Percentiles rank a stretch among this genome's conserved stretches.
Evolutionary conservation across 2,329 filamentous ascomycete species (phyloP).

Genomic region (Trichoderma gracile): DNA sequence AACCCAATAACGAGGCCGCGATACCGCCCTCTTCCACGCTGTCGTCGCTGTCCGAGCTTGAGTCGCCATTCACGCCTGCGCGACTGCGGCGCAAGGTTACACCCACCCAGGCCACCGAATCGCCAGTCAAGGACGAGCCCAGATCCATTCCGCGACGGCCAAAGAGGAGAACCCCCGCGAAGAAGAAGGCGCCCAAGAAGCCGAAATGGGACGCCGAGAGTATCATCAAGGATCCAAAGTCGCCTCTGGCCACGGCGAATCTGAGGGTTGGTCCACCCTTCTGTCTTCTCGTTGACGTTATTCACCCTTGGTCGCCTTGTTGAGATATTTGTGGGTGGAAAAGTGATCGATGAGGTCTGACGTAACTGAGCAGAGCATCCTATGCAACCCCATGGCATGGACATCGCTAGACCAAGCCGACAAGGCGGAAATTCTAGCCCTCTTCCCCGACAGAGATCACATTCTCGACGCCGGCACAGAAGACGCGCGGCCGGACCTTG

Average conservation of each 20-base stretch:
- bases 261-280: constrained; percentile 37
- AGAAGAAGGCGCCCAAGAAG: constrained; percentile 29
- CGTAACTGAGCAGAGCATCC: constrained; percentile 36
- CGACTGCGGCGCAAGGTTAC: constrained; percentile 5
- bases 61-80: constrained; percentile 2
- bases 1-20: not conserved
- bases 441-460: constrained; percentile 43
- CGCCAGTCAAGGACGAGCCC: not conserved
- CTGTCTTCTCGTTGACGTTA: not conserved
- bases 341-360: not conserved
- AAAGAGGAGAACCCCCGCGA: constrained; percentile 1
- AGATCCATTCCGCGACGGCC: constrained; percentile 10
- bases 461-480: constrained; percentile 41
- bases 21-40: constrained; percentile 12
- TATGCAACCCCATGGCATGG: constrained; percentile 45
- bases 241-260: constrained; percentile 43
- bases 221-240: constrained; percentile 42
- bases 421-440: constrained; percentile 40
- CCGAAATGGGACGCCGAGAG: constrained; percentile 42
- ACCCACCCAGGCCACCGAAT: not conserved
- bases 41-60: constrained; percentile 5
- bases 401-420: constrained; percentile 39
- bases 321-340: not conserved
- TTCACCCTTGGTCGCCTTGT: no score
- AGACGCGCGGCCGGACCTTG: constrained; percentile 45